These are phyloP conservation scores for Dothideomycetidae sp. DNA, from an alignment of 2,329 filamentous ascomycete genomes.

Conservation along the genomic window DNA sequence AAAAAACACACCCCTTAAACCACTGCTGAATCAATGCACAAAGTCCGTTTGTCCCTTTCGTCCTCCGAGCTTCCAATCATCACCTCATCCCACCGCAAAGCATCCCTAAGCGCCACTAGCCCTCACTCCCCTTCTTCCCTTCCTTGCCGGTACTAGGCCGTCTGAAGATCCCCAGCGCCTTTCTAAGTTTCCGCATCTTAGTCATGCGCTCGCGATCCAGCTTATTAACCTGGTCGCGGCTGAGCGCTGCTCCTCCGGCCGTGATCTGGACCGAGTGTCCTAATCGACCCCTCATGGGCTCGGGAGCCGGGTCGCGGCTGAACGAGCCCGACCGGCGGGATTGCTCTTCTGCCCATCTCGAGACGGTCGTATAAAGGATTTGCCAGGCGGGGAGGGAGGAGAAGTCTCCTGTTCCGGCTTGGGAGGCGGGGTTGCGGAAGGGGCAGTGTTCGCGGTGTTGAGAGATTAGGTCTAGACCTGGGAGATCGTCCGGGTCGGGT, in stretches of 20 bases:
- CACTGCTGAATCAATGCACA: too few relatives aligned
- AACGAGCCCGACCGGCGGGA: constrained; percentile 15
- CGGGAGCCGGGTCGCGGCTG: constrained; percentile 3
- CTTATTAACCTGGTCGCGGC: constrained; percentile 18
- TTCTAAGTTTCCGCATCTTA: constrained; percentile 22
- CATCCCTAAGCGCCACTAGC: not conserved
- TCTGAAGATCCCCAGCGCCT: constrained; percentile 18
- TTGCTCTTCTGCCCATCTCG: constrained; percentile 20
- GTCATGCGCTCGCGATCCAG: constrained; percentile 23
- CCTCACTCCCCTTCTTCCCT: constrained; percentile 1
- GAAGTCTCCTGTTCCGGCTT: constrained; percentile 21
- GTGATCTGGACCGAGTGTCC: constrained; percentile 5
- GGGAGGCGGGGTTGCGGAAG: constrained; percentile 22
- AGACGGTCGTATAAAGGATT: constrained; percentile 20
- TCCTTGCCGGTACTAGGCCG: not conserved
- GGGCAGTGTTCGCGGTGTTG: constrained; percentile 26
- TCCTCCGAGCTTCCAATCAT: not conserved
- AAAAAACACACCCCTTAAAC: too few relatives aligned
- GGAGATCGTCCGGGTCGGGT: too few relatives aligned
- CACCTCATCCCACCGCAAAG: not conserved
- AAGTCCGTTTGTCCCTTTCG: not conserved
- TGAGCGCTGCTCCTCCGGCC: constrained; percentile 3
- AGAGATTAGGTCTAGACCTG: constrained; percentile 20
- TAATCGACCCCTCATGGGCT: constrained; percentile 1
- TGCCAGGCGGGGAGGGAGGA: constrained; percentile 20